These are phyloP conservation scores for Didymella exigua DNA, from an alignment of 2,329 filamentous ascomycete genomes.

Conservation along the genomic window DNA sequence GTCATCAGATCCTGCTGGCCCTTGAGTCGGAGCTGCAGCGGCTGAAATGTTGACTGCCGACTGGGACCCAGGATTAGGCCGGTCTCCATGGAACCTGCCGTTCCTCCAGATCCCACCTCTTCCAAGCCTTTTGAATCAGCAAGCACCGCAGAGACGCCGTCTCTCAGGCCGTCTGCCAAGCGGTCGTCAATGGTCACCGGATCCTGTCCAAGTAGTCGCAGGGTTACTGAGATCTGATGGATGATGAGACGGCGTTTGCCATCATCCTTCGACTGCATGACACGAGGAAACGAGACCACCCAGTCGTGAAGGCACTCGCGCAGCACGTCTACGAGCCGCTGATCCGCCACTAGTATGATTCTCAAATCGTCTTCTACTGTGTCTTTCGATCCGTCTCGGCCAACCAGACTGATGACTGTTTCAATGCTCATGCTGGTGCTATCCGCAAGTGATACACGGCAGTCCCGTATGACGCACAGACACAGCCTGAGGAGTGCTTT, in stretches of 20 bases:
- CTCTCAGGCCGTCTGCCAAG: conserved; percentile 71
- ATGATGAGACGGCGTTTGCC: conserved; percentile 74
- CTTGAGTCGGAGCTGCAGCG: conserved; percentile 63
- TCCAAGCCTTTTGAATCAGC: conserved; percentile 39
- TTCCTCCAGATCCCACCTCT: conserved; percentile 21
- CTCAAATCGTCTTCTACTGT: conserved; percentile 55
- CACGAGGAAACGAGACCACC: conserved; percentile 77
- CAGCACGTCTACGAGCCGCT: conserved; percentile 66
- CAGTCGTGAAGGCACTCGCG: conserved; percentile 78
- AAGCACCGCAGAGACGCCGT: conserved; percentile 67
- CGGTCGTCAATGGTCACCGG: conserved; percentile 70
- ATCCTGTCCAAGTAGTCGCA: conserved; percentile 67
- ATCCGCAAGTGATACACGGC: conserved; percentile 71
- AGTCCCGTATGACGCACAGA: conserved; percentile 76
- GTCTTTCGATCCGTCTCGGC: conserved; percentile 54
- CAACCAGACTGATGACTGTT: conserved; percentile 72
- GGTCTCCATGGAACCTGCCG: conserved; percentile 17
- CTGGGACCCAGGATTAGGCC: conserved; percentile 22
- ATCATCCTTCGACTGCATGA: conserved; percentile 86
- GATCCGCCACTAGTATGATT: conserved; percentile 67
- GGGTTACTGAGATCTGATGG: conserved; percentile 75
- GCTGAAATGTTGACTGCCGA: conserved; percentile 56
- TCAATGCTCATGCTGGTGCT: conserved; percentile 77
- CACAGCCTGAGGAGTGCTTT: conserved; percentile 73
- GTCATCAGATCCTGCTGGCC: conserved; percentile 70